Evolutionary conservation across 2,329 filamentous ascomycete genomes (phyloP).

Genomic region (Verticillium dahliae): DNA sequence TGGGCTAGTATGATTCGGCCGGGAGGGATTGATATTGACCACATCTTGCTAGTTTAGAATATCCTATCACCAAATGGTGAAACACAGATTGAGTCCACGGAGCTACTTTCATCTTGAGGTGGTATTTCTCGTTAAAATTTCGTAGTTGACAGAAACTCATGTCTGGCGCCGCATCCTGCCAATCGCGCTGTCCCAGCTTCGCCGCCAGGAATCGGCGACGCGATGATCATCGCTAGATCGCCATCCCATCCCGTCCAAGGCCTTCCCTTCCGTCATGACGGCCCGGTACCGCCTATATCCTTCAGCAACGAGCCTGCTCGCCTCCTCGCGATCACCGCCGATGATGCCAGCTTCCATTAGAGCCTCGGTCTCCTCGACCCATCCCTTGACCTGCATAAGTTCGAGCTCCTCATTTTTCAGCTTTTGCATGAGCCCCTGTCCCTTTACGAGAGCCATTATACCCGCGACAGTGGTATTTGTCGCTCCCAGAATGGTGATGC

Average conservation of each 20-base stretch:
- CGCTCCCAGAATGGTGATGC: slow-evolving; percentile 53
- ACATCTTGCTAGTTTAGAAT: too few species aligned
- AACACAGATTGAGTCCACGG: too few species aligned
- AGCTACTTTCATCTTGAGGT: too few species aligned
- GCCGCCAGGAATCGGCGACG: background rate
- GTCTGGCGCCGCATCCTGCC: background rate
- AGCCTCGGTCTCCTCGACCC: slow-evolving; percentile 47
- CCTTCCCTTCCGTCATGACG: slow-evolving; percentile 33
- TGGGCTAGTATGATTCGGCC: background rate
- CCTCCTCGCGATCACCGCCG: slow-evolving; percentile 32
- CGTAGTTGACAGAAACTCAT: background rate
- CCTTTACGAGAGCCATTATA: slow-evolving; percentile 48
- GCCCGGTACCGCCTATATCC: slow-evolving; percentile 36
- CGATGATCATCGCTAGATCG: background rate
- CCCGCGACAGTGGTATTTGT: slow-evolving; percentile 59
- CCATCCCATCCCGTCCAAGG: slow-evolving; percentile 18
- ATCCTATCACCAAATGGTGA: too few species aligned
- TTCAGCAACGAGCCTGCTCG: slow-evolving; percentile 33
- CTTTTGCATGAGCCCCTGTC: slow-evolving; percentile 41
- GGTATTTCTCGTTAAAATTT: too few species aligned
- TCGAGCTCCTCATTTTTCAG: slow-evolving; percentile 38
- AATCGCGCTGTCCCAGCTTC: background rate
- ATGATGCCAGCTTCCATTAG: slow-evolving; percentile 33
- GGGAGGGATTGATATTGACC: background rate
- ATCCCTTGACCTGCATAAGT: slow-evolving; percentile 41